phyloP scores from a whole-genome alignment of 768 basidiomycete genomes.

The Fistulinella prunicolor region DNA sequence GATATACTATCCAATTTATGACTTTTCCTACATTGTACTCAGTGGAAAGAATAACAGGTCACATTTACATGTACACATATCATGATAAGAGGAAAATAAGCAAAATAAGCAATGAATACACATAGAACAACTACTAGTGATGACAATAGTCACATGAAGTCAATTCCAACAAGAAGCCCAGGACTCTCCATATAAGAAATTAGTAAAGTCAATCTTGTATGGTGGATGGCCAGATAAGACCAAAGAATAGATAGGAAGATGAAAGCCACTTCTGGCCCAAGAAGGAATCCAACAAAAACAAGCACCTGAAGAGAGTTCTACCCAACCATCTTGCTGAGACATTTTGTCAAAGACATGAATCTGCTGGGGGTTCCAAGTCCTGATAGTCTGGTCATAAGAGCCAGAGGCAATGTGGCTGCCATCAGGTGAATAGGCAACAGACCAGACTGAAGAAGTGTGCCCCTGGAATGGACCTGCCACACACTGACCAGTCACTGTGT shows the following conservation, averaged over 20 bases:
- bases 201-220: background rate
- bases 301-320: constrained; percentile 3
- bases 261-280: constrained; percentile 1
- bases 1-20: no score
- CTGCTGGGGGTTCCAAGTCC: background rate
- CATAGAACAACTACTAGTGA: no score
- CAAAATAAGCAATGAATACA: no score
- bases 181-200: background rate
- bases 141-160: no score
- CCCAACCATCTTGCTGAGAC: background rate
- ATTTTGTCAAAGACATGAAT: background rate
- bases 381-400: background rate
- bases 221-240: background rate
- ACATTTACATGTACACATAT: no score
- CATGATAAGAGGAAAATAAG: no score
- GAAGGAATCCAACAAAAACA: constrained; percentile 6
- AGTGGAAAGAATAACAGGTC: no score
- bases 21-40: no score
- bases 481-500: constrained; percentile 5
- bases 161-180: constrained; percentile 1
- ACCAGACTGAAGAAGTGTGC: constrained; percentile 3
- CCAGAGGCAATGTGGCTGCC: background rate
- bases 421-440: constrained; percentile 7
- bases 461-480: constrained; percentile 6
- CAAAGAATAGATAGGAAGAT: background rate